These are phyloP conservation scores for Nasturtium officinale DNA, from an alignment of 345 rosid species.

Conservation along the genomic window DNA sequence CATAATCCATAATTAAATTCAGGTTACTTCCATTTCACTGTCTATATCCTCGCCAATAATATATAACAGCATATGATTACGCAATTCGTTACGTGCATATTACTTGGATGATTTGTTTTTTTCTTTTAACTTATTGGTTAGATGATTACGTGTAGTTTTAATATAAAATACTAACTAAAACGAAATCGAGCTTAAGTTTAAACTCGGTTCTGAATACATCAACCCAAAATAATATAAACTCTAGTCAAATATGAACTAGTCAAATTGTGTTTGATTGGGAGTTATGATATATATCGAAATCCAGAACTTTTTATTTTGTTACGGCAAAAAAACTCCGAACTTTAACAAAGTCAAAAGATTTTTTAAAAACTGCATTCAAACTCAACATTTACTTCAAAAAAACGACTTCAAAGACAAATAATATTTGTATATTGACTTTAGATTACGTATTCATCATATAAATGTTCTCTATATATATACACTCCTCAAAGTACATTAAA, in stretches of 20 bases:
- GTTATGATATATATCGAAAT: no score
- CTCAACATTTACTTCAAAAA: no score
- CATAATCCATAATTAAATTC: not conserved
- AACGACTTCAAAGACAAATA: no score
- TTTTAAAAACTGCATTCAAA: no score
- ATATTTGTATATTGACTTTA: not conserved
- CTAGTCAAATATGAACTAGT: slow-evolving; percentile 5
- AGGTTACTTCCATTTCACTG: slow-evolving; percentile 15
- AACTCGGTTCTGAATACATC: not conserved
- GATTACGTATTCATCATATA: not conserved
- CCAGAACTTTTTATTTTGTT: no score
- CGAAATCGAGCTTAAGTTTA: not conserved
- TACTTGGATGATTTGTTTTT: not conserved
- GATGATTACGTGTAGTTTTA: not conserved
- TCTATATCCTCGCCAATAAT: slow-evolving; percentile 11
- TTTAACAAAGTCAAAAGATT: no score
- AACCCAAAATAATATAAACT: not conserved
- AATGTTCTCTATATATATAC: not conserved
- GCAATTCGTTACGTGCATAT: slow-evolving; percentile 27
- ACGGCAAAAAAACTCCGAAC: no score
- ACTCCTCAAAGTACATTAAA: not conserved
- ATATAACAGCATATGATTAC: slow-evolving; percentile 17
- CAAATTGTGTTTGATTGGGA: not conserved
- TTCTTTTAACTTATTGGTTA: not conserved
- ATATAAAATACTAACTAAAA: not conserved